Evolutionary conservation across 2,329 filamentous ascomycete species (phyloP).

Genomic region (Xylariaceae sp.): DNA sequence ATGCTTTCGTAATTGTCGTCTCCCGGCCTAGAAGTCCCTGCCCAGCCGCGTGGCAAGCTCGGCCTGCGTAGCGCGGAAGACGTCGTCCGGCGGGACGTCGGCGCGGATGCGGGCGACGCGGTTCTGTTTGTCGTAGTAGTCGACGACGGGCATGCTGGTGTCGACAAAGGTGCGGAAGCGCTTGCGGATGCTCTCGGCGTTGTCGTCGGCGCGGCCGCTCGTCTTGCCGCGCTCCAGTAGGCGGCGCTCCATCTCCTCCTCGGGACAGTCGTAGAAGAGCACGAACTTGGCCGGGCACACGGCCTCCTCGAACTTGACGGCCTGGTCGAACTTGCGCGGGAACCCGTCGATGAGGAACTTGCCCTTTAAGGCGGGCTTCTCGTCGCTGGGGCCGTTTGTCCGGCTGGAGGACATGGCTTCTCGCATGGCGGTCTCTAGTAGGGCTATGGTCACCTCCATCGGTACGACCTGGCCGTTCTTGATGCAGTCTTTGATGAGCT

Average conservation of each 20-base stretch:
- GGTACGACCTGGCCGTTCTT: conserved; percentile 92
- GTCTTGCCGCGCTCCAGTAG: conserved; percentile 89
- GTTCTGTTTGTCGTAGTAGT: conserved; percentile 71
- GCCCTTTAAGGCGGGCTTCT: conserved; percentile 42
- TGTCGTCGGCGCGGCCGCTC: conserved; percentile 86
- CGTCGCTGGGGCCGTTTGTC: too few relatives aligned
- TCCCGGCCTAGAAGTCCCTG: conserved; percentile 32
- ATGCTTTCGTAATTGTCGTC: neutral
- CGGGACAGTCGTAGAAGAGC: conserved; percentile 90
- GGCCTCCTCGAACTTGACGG: conserved; percentile 82
- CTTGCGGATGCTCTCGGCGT: conserved; percentile 93
- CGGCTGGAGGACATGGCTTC: conserved; percentile 49
- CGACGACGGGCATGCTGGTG: conserved; percentile 95
- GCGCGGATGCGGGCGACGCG: conserved; percentile 79
- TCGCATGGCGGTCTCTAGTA: conserved; percentile 91
- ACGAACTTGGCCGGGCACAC: conserved; percentile 83
- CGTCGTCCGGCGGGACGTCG: conserved; percentile 59
- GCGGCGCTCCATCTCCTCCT: conserved; percentile 79
- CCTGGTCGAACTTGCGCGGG: conserved; percentile 96
- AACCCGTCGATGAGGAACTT: conserved; percentile 82
- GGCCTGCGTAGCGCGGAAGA: conserved; percentile 51
- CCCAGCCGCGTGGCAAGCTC: conserved; percentile 49
- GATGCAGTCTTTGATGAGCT: conserved; percentile 90
- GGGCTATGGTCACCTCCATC: conserved; percentile 94
- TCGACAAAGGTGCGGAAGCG: conserved; percentile 91